Evolutionary conservation across 73 alveolate genomes (phyloP).

Genomic region (Tetrahymena thermophila): DNA sequence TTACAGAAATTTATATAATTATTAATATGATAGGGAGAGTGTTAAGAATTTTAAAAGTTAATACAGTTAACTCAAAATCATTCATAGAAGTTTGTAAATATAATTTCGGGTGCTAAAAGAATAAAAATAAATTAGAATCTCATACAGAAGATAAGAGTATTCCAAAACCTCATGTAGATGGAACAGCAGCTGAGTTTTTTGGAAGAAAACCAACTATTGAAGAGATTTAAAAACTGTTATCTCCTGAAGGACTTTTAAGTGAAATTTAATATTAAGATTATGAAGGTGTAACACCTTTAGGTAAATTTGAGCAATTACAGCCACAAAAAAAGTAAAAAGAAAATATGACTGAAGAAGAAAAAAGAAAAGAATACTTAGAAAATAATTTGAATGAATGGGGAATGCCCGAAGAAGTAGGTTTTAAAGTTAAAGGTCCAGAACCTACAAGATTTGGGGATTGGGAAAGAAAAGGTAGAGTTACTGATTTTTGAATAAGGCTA

Average conservation of each 20-base stretch:
- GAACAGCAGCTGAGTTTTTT: not conserved
- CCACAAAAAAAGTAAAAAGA: not conserved
- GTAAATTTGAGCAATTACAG: not conserved
- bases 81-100: not conserved
- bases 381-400: slow-evolving; percentile 40
- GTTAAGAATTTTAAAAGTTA: not conserved
- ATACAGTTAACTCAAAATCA: not conserved
- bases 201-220: not conserved
- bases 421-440: slow-evolving; percentile 75
- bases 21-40: not conserved
- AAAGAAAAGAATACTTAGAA: not conserved
- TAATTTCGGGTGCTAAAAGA: not conserved
- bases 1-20: too few species aligned
- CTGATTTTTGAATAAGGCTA: slow-evolving; percentile 62
- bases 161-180: not conserved
- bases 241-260: not conserved
- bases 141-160: not conserved
- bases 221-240: not conserved
- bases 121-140: not conserved
- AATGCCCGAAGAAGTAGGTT: slow-evolving; percentile 67
- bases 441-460: slow-evolving; percentile 89
- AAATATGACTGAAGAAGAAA: not conserved
- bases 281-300: not conserved
- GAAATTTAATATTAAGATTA: not conserved
- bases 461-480: slow-evolving; percentile 80